Evolutionary conservation across 2,329 filamentous ascomycete genomes (phyloP).

Genomic region (Hypoxylon sp.): DNA sequence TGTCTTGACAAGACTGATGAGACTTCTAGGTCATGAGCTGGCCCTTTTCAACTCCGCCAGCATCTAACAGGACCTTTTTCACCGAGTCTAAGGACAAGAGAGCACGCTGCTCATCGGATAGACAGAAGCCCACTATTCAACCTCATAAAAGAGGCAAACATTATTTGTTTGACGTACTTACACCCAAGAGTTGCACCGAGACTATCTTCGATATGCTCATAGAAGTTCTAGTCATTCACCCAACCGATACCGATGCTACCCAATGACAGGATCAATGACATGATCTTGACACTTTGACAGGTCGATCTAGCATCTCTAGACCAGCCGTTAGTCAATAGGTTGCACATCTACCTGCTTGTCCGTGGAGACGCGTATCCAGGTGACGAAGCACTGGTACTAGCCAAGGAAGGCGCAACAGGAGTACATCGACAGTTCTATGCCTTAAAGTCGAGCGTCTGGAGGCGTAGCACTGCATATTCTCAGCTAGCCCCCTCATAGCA

Average conservation of each 20-base stretch:
- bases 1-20: conserved; percentile 2
- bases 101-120: not conserved
- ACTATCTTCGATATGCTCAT: not conserved
- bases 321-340: not conserved
- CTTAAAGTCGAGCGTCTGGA: too few relatives aligned
- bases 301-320: not conserved
- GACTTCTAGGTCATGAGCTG: not conserved
- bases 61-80: not conserved
- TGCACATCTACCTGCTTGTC: not conserved
- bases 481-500: too few relatives aligned
- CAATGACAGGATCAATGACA: not conserved
- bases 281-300: not conserved
- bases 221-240: not conserved
- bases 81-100: not conserved
- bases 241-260: not conserved
- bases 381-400: too few relatives aligned
- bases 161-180: not conserved
- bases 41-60: too few relatives aligned
- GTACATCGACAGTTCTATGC: not conserved
- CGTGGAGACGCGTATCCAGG: not conserved
- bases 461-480: too few relatives aligned
- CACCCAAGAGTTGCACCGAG: not conserved
- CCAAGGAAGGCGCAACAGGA: not conserved
- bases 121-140: not conserved
- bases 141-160: not conserved